These are phyloP conservation scores for Porogramme epimiltina DNA, from an alignment of 1,284 basidiomycete species.

Conservation along the genomic window DNA sequence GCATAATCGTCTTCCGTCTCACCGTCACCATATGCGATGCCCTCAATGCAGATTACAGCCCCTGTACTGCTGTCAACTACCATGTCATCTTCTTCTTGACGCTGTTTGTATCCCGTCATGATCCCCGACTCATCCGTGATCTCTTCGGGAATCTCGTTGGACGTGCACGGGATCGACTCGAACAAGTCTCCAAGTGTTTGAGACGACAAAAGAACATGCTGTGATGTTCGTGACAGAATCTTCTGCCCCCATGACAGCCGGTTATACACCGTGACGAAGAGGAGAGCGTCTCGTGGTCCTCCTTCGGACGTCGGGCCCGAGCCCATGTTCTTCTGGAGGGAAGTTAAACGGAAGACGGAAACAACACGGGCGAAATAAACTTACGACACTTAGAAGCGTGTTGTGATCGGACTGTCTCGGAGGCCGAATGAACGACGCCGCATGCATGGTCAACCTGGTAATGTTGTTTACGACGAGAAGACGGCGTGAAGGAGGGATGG, in stretches of 20 bases:
- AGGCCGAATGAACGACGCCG: conserved; percentile 62
- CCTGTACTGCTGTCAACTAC: conserved; percentile 31
- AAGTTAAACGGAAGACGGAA: conserved; percentile 8
- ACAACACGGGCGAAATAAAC: conserved; percentile 15
- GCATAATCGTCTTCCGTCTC: conserved; percentile 52
- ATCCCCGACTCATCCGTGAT: conserved; percentile 33
- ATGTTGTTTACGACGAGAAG: neutral
- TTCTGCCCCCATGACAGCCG: conserved; percentile 62
- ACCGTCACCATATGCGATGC: conserved; percentile 56
- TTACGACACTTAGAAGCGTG: conserved; percentile 49
- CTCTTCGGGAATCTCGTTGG: conserved; percentile 54
- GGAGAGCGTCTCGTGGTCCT: conserved; percentile 42
- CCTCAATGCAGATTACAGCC: conserved; percentile 62
- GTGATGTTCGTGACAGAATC: conserved; percentile 61
- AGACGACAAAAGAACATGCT: conserved; percentile 67
- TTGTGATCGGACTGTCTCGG: conserved; percentile 69
- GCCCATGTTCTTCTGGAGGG: conserved; percentile 35
- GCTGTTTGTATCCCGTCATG: conserved; percentile 37
- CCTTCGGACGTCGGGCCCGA: conserved; percentile 20
- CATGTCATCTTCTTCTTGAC: conserved; percentile 17
- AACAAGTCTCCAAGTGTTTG: conserved; percentile 72
- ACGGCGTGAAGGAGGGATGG: neutral
- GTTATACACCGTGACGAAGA: conserved; percentile 62
- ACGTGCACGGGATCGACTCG: conserved; percentile 62
- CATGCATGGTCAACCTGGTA: conserved; percentile 50